Evolutionary conservation across 2,329 filamentous ascomycete genomes (phyloP).

Genomic region (Mariannaea elegans): DNA sequence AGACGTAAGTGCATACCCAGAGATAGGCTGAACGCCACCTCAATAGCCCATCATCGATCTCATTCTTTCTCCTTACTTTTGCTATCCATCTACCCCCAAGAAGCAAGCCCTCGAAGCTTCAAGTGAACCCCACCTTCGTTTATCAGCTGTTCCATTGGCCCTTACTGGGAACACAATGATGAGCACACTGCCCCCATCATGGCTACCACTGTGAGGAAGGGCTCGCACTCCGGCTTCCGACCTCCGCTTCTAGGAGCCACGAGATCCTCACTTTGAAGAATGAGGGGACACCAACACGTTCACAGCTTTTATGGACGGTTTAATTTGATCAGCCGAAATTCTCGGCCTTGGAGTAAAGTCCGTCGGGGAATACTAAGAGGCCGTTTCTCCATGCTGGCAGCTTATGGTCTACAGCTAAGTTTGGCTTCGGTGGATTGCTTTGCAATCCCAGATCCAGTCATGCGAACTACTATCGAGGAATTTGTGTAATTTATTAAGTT

Average conservation of each 20-base stretch:
- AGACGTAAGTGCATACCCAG: neutral
- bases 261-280: neutral
- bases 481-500: too few species aligned
- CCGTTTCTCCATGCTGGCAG: slow-evolving; percentile 15
- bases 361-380: slow-evolving; percentile 11
- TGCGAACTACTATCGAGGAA: too few species aligned
- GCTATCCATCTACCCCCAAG: neutral
- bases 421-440: slow-evolving; percentile 6
- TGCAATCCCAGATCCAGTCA: neutral
- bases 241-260: slow-evolving; percentile 23
- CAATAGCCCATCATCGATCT: neutral
- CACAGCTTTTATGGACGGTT: slow-evolving; percentile 7
- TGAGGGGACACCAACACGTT: slow-evolving; percentile 28
- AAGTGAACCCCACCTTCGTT: neutral
- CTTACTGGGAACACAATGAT: neutral
- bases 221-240: slow-evolving; percentile 31
- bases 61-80: neutral
- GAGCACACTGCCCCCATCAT: neutral
- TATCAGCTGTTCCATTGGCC: neutral
- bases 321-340: slow-evolving; percentile 6
- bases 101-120: neutral
- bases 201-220: slow-evolving; percentile 2
- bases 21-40: neutral
- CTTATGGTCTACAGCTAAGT: neutral
- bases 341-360: slow-evolving; percentile 17